These are phyloP conservation scores for Serendipita sp. DNA, from an alignment of 768 basidiomycete genomes.

Conservation along the genomic window DNA sequence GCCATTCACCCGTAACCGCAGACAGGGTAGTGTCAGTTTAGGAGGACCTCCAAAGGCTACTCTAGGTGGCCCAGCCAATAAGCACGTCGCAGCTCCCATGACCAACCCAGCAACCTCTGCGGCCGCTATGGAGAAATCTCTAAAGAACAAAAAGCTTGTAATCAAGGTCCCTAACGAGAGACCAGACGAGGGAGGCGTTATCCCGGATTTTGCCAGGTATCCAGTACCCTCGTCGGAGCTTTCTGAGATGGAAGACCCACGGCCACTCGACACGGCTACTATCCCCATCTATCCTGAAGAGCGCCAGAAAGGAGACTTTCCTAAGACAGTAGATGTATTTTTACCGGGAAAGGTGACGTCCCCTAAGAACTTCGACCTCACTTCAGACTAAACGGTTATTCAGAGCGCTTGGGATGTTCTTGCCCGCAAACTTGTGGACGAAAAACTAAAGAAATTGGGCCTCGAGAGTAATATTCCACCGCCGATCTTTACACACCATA, in stretches of 20 bases:
- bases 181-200: constrained; percentile 15
- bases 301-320: constrained; percentile 30
- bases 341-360: constrained; percentile 56
- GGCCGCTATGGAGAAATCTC: constrained; percentile 11
- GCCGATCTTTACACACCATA: constrained; percentile 42
- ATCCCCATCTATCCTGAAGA: constrained; percentile 51
- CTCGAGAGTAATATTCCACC: constrained; percentile 50
- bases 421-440: constrained; percentile 56
- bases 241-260: constrained; percentile 21
- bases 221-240: constrained; percentile 49
- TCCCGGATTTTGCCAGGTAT: constrained; percentile 24
- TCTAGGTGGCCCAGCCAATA: constrained; percentile 63
- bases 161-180: constrained; percentile 67
- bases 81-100: constrained; percentile 41
- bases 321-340: constrained; percentile 59
- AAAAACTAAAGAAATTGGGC: constrained; percentile 64
- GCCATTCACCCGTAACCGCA: constrained; percentile 42
- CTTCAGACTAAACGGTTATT: constrained; percentile 10
- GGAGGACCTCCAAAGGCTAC: constrained; percentile 82
- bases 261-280: constrained; percentile 24
- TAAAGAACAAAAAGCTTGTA: constrained; percentile 45
- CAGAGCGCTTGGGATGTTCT: constrained; percentile 62
- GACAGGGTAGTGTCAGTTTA: constrained; percentile 51
- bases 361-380: constrained; percentile 6
- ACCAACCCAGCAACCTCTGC: constrained; percentile 17